Conservation (phyloP, 2,329 filamentous ascomycete genomes). For the Penicillium sclerotigenum region DNA sequence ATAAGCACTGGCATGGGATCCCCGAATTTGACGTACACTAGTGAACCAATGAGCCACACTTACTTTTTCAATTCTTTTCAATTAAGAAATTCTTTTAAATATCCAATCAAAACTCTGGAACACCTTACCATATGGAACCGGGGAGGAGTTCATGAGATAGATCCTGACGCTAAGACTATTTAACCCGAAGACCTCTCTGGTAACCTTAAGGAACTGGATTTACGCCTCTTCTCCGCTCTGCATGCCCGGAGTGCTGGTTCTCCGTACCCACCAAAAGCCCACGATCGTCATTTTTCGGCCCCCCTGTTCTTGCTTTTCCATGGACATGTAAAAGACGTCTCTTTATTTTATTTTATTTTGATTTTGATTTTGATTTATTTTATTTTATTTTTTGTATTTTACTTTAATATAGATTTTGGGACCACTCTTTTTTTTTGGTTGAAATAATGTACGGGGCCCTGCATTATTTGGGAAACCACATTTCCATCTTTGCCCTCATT, state of each 20-base stretch:
- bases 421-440: conserved; percentile 4
- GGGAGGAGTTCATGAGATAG: conserved; percentile 5
- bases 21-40: conserved; percentile 5
- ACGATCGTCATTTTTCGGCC: conserved; percentile 32
- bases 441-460: conserved; percentile 25
- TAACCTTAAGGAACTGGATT: conserved; percentile 19
- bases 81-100: neutral
- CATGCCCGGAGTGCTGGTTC: conserved; percentile 20
- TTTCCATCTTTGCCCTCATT: conserved; percentile 20
- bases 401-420: neutral
- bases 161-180: conserved; percentile 5
- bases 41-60: neutral
- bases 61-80: neutral
- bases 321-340: conserved; percentile 24
- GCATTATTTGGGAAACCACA: conserved; percentile 19
- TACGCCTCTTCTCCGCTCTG: conserved; percentile 21
- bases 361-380: conserved; percentile 13
- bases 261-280: conserved; percentile 17
- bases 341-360: conserved; percentile 7
- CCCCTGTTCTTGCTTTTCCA: conserved; percentile 31
- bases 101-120: neutral
- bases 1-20: neutral
- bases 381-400: neutral
- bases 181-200: conserved; percentile 3
- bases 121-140: conserved; percentile 6